Conservation (phyloP, 225 moss, liverwort and hornwort genomes). For the Marchantia polymorpha region DNA sequence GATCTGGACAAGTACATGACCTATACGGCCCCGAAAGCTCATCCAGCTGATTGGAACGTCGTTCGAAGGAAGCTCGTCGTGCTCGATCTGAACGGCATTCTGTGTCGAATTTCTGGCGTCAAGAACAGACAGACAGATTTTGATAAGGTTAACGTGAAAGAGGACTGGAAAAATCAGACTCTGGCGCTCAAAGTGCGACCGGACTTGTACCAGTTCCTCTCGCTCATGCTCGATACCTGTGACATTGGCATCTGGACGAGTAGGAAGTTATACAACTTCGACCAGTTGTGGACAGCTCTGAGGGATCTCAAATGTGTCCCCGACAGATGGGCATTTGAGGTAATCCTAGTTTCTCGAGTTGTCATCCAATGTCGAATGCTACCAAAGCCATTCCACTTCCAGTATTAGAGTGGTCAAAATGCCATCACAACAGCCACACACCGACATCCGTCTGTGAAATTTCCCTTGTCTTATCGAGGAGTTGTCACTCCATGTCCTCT, state of each 20-base stretch:
- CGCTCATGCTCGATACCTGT: constrained; percentile 19
- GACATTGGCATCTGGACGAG: constrained; percentile 23
- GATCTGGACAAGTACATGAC: constrained; percentile 3
- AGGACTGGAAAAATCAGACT: constrained; percentile 25
- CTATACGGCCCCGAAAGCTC: constrained; percentile 7
- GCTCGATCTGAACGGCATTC: constrained; percentile 18
- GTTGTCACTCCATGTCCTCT: too few relatives aligned
- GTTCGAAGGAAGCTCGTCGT: constrained; percentile 5
- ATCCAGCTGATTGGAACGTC: constrained; percentile 12
- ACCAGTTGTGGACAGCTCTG: constrained; percentile 18
- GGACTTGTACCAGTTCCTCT: constrained; percentile 12
- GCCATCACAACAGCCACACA: too few relatives aligned
- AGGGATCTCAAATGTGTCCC: constrained; percentile 16
- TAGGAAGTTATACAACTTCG: constrained; percentile 18
- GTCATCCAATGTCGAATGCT: not conserved
- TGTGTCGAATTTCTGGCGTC: constrained; percentile 13
- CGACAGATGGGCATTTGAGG: constrained; percentile 22
- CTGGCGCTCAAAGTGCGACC: constrained; percentile 17
- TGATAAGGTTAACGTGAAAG: constrained; percentile 16
- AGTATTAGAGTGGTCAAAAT: too few relatives aligned
- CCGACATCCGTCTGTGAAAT: too few relatives aligned
- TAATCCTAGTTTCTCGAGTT: not conserved
- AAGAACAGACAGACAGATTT: constrained; percentile 13
- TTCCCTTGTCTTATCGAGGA: too few relatives aligned
- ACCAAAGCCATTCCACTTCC: too few relatives aligned